Evolutionary conservation across 2,329 filamentous ascomycete species (phyloP).

Genomic region (Seiridium cupressi): DNA sequence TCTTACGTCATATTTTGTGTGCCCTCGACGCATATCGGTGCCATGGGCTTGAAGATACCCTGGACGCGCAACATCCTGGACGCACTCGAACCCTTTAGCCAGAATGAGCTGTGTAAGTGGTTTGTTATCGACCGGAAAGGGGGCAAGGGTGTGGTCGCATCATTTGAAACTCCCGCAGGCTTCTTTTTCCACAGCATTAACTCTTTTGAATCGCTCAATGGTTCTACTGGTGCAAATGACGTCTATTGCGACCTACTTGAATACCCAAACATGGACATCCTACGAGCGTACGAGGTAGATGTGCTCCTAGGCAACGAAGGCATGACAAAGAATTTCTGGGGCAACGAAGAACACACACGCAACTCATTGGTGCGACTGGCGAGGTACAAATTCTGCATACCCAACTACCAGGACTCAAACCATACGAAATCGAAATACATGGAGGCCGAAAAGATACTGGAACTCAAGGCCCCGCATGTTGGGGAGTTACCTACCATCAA

Average conservation of each 20-base stretch:
- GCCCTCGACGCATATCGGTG: constrained; percentile 61
- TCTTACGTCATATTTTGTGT: constrained; percentile 73
- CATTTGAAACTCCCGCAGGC: constrained; percentile 64
- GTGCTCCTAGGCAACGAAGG: constrained; percentile 56
- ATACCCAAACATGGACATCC: constrained; percentile 63
- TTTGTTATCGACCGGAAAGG: constrained; percentile 68
- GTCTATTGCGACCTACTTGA: constrained; percentile 65
- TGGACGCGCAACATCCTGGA: constrained; percentile 69
- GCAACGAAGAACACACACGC: constrained; percentile 35
- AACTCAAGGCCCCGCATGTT: constrained; percentile 50
- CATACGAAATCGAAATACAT: background rate
- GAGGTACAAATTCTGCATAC: constrained; percentile 42
- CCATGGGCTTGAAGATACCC: constrained; percentile 57
- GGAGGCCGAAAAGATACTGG: constrained; percentile 33
- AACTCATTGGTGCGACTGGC: constrained; percentile 36
- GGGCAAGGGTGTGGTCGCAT: constrained; percentile 64
- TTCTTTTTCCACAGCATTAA: constrained; percentile 84
- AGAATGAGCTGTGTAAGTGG: constrained; percentile 60
- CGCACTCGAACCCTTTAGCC: constrained; percentile 63
- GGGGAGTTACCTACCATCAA: constrained; percentile 70
- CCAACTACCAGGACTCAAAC: constrained; percentile 1
- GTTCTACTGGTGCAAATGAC: constrained; percentile 36
- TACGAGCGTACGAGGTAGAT: constrained; percentile 69
- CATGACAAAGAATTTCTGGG: constrained; percentile 41
- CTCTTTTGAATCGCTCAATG: constrained; percentile 62